A percentile compares a stretch with the other conserved stretches of the same genome.
These are phyloP conservation scores for Candida gorgasii DNA, from an alignment of 805 yeast species.

Conservation along the genomic window DNA sequence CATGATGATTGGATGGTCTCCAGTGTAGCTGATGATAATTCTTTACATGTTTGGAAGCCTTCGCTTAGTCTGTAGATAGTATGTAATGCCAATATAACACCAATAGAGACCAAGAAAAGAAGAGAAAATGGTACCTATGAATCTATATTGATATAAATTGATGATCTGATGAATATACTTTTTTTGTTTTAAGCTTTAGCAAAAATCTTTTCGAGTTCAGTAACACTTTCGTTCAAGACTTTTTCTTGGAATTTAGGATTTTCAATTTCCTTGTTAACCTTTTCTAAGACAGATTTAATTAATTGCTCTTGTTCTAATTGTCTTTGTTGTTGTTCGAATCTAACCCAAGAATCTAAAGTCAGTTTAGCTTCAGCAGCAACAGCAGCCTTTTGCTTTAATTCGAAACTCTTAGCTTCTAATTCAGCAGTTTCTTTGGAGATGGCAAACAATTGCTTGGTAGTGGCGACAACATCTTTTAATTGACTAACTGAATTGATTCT, in stretches of 20 bases:
- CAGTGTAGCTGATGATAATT: conserved; percentile 81
- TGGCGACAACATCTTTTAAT: conserved; percentile 86
- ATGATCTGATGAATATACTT: not conserved
- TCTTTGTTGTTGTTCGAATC: conserved; percentile 95
- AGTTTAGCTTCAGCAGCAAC: conserved; percentile 89
- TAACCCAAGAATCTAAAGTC: conserved; percentile 97
- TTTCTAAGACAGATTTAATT: conserved; percentile 79
- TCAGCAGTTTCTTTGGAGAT: conserved; percentile 95
- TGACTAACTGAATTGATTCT: conserved; percentile 87
- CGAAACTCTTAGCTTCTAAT: conserved; percentile 92
- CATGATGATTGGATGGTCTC: conserved; percentile 70
- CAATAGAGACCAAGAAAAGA: not conserved
- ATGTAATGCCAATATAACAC: too few relatives aligned
- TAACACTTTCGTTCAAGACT: conserved; percentile 85
- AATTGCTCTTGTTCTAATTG: conserved; percentile 94
- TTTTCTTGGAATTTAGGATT: conserved; percentile 93
- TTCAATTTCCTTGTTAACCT: conserved; percentile 80
- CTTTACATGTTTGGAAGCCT: conserved; percentile 87
- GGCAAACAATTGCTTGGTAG: conserved; percentile 89
- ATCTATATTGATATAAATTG: conserved; percentile 7
- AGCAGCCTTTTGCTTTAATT: conserved; percentile 86
- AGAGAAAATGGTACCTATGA: too few relatives aligned
- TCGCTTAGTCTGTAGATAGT: conserved; percentile 19
- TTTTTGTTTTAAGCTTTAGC: conserved; percentile 32
- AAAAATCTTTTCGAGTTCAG: conserved; percentile 88